Evolutionary conservation across 1,284 basidiomycete species (phyloP).

Genomic region (Pterula multifida): DNA sequence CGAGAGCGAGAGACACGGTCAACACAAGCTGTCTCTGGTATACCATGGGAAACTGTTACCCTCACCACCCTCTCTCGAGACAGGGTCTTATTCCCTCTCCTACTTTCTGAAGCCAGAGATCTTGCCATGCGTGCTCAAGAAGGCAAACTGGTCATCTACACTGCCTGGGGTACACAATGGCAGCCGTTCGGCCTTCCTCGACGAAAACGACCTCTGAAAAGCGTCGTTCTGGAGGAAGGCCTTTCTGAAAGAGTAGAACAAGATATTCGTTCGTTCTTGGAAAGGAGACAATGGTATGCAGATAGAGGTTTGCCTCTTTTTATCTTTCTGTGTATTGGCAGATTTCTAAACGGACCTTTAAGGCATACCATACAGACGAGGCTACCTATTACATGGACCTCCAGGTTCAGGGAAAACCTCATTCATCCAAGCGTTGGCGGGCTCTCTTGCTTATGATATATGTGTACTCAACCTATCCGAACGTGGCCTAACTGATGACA

Average conservation of each 20-base stretch:
- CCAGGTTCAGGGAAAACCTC: conserved; percentile 98
- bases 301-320: conserved; percentile 65
- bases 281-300: conserved; percentile 87
- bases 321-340: conserved; percentile 5
- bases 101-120: conserved; percentile 83
- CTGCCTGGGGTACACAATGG: conserved; percentile 96
- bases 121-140: conserved; percentile 80
- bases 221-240: conserved; percentile 83
- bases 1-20: conserved; percentile 89
- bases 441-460: conserved; percentile 88
- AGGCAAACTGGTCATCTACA: conserved; percentile 93
- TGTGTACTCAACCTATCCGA: conserved; percentile 95
- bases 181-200: conserved; percentile 90
- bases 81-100: conserved; percentile 65
- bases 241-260: conserved; percentile 69
- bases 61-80: conserved; percentile 88
- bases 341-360: conserved; percentile 5
- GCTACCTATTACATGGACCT: conserved; percentile 91
- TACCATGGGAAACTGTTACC: conserved; percentile 96
- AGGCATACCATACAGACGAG: conserved; percentile 96
- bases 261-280: conserved; percentile 79
- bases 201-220: conserved; percentile 75
- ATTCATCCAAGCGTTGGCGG: conserved; percentile 95
- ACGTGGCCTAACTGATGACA: conserved; percentile 93
- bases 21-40: conserved; percentile 83